phyloP scores from a whole-genome alignment of 441 rosid species.

The Dalechampia spathulata region DNA sequence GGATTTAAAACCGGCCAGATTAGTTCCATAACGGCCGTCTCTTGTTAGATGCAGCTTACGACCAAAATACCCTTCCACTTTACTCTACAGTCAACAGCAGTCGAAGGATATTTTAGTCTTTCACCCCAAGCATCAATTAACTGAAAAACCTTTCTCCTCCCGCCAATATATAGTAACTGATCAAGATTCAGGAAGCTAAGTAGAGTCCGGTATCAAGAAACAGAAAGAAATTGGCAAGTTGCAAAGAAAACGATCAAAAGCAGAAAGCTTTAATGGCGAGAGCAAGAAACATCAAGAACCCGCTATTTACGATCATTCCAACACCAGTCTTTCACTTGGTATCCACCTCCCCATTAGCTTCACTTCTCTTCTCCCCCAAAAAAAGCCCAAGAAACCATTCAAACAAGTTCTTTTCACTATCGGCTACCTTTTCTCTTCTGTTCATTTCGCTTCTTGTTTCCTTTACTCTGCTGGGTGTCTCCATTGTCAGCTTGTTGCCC shows the following conservation, averaged over 20 bases:
- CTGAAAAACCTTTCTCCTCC: no score
- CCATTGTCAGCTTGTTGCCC: conserved; percentile 27
- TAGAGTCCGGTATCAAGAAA: not conserved
- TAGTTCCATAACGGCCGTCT: not conserved
- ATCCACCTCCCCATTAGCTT: conserved; percentile 27
- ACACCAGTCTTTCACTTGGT: conserved; percentile 36
- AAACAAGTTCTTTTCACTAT: conserved; percentile 19
- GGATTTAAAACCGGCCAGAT: not conserved
- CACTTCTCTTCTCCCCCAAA: conserved; percentile 38
- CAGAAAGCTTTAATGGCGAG: conserved; percentile 51
- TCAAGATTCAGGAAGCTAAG: no score
- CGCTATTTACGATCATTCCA: conserved; percentile 29
- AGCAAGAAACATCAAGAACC: conserved; percentile 44
- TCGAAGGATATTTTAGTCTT: no score
- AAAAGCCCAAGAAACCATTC: conserved; percentile 39
- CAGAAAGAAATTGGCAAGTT: not conserved
- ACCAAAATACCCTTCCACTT: conserved; percentile 13
- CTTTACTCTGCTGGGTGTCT: conserved; percentile 42
- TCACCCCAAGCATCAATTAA: no score
- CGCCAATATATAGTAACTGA: no score
- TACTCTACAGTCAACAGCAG: not conserved
- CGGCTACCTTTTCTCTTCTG: conserved; percentile 20
- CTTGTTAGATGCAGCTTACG: not conserved
- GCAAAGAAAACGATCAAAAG: not conserved
- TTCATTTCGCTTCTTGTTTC: conserved; percentile 37